Conservation (phyloP, 768 basidiomycete species). For the Termitomyces sp. region DNA sequence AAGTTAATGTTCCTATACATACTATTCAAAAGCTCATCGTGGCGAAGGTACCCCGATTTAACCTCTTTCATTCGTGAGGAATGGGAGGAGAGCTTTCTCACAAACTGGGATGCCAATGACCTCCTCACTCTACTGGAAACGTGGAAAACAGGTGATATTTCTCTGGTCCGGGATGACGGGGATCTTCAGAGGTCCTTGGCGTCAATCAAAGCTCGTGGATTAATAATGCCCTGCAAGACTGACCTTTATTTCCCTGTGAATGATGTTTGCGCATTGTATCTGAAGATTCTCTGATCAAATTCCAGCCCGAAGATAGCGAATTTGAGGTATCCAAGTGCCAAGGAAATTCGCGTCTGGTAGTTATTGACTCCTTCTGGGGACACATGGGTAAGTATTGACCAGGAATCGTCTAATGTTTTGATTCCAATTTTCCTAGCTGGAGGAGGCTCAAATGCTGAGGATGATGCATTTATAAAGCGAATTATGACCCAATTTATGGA, state of each 20-base stretch:
- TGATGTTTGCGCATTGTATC: constrained; percentile 1
- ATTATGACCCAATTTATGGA: constrained; percentile 42
- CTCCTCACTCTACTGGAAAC: constrained; percentile 42
- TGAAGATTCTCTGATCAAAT: background rate
- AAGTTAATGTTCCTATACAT: constrained; percentile 6
- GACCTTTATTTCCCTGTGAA: constrained; percentile 52
- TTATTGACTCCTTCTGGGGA: constrained; percentile 56
- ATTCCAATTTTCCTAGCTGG: constrained; percentile 29
- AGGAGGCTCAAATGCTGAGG: constrained; percentile 32
- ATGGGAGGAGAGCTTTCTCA: constrained; percentile 42
- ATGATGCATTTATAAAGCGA: constrained; percentile 35
- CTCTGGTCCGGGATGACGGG: constrained; percentile 35
- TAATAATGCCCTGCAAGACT: constrained; percentile 56
- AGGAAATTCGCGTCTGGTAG: constrained; percentile 34
- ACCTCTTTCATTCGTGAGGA: constrained; percentile 44
- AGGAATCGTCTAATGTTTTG: background rate
- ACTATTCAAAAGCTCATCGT: background rate
- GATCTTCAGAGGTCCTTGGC: constrained; percentile 35
- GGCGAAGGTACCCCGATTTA: constrained; percentile 39
- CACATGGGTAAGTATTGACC: constrained; percentile 38
- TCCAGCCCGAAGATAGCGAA: constrained; percentile 49
- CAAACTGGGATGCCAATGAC: constrained; percentile 52
- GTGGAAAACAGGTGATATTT: constrained; percentile 46
- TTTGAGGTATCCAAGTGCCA: constrained; percentile 37
- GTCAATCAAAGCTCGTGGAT: constrained; percentile 42